Conservation (phyloP, 768 basidiomycete genomes). For the Tulasnella sp. region DNA sequence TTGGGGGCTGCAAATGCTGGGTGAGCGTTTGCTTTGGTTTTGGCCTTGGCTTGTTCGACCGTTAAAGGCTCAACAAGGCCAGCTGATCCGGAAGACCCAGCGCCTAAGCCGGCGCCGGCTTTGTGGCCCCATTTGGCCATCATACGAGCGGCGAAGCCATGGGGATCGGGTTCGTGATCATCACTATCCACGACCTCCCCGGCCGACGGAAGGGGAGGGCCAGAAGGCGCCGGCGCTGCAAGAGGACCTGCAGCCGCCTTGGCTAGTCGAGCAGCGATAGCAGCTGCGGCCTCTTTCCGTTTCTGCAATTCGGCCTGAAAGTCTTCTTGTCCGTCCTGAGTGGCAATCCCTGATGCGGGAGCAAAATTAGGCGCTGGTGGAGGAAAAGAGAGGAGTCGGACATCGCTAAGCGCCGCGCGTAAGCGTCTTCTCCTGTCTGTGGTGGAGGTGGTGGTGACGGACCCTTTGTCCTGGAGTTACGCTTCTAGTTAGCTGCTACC, state of each 20-base stretch:
- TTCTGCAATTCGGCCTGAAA: slow-evolving; percentile 58
- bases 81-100: slow-evolving; percentile 48
- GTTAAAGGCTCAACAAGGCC: slow-evolving; percentile 88
- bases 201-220: too few species aligned
- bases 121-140: slow-evolving; percentile 98
- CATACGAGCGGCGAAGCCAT: slow-evolving; percentile 74
- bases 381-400: neutral
- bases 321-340: slow-evolving; percentile 28
- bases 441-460: neutral
- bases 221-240: slow-evolving; percentile 34
- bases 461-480: neutral
- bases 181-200: too few species aligned
- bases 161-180: slow-evolving; percentile 51
- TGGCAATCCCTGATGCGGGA: neutral
- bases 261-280: slow-evolving; percentile 63
- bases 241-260: slow-evolving; percentile 15
- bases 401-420: slow-evolving; percentile 59
- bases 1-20: slow-evolving; percentile 29
- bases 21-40: slow-evolving; percentile 36
- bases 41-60: slow-evolving; percentile 58
- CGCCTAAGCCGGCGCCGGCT: slow-evolving; percentile 88
- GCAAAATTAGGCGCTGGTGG: neutral
- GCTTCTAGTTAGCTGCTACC: neutral
- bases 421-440: slow-evolving; percentile 60
- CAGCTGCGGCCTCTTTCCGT: slow-evolving; percentile 65